Evolutionary conservation across 768 basidiomycete genomes (phyloP).

Genomic region (Agaricus subrufescens): DNA sequence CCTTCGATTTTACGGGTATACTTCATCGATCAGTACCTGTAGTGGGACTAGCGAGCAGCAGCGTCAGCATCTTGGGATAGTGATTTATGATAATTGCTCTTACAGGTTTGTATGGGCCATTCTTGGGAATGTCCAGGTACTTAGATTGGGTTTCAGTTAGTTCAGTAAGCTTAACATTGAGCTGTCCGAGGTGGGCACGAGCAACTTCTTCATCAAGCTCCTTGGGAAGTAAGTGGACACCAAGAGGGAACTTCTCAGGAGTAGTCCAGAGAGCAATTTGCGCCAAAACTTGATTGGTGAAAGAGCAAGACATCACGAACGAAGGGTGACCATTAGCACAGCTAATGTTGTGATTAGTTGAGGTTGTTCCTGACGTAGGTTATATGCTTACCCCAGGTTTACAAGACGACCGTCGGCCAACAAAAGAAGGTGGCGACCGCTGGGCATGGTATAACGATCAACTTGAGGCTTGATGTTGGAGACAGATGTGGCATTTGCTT

Average conservation of each 20-base stretch:
- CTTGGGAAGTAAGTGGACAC: slow-evolving; percentile 98
- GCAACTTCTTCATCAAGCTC: slow-evolving; percentile 99
- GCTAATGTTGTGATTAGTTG: slow-evolving; percentile 24
- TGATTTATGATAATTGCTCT: slow-evolving; percentile 12
- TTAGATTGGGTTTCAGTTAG: slow-evolving; percentile 69
- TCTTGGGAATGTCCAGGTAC: slow-evolving; percentile 87
- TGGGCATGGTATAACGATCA: slow-evolving; percentile 91
- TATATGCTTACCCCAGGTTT: slow-evolving; percentile 75
- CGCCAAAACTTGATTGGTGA: slow-evolving; percentile 96
- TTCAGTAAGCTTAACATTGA: slow-evolving; percentile 91
- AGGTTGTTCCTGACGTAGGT: too few relatives aligned
- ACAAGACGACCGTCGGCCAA: slow-evolving; percentile 99
- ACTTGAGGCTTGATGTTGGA: slow-evolving; percentile 99
- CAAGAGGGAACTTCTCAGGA: slow-evolving; percentile 88
- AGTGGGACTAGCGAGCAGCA: slow-evolving; percentile 26
- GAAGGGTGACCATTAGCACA: slow-evolving; percentile 99
- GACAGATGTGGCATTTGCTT: slow-evolving; percentile 77
- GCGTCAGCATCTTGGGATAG: not conserved
- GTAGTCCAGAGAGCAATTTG: slow-evolving; percentile 98
- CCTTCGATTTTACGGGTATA: slow-evolving; percentile 41
- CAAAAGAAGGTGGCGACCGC: slow-evolving; percentile 92
- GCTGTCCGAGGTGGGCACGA: slow-evolving; percentile 85
- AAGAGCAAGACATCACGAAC: slow-evolving; percentile 99
- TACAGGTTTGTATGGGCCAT: slow-evolving; percentile 63
- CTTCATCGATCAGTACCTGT: slow-evolving; percentile 39